These are phyloP conservation scores for Geotrichum macrosporum DNA, from an alignment of 1,139 yeast species.

Conservation along the genomic window DNA sequence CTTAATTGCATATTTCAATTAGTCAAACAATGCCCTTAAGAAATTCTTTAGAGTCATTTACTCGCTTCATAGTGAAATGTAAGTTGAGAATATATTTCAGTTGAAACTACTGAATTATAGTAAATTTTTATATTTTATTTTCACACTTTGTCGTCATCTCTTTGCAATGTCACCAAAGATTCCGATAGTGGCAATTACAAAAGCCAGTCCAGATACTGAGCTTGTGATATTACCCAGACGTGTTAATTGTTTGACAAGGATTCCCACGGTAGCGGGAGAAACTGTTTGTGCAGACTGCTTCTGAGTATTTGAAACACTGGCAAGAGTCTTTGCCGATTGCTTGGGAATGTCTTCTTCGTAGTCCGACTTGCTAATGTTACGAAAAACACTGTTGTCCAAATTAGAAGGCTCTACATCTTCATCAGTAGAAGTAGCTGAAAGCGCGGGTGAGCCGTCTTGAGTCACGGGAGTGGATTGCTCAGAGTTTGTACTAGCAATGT, in stretches of 20 bases:
- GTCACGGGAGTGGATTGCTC: constrained; percentile 5
- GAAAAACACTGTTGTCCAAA: constrained; percentile 31
- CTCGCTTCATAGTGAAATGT: too few species aligned
- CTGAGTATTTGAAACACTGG: neutral
- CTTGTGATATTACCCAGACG: constrained; percentile 21
- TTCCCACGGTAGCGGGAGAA: constrained; percentile 3
- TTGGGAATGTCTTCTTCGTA: constrained; percentile 12
- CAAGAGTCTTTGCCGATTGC: neutral
- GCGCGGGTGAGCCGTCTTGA: neutral
- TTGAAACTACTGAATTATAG: too few species aligned
- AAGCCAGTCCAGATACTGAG: constrained; percentile 27
- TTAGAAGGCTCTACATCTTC: constrained; percentile 25
- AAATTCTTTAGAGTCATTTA: too few species aligned
- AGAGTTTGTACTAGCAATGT: neutral
- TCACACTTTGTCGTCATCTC: too few species aligned
- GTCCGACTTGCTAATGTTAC: constrained; percentile 17
- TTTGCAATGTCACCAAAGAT: constrained; percentile 32
- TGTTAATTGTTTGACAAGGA: constrained; percentile 3
- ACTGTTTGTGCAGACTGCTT: neutral
- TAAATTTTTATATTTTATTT: too few species aligned
- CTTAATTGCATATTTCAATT: too few species aligned
- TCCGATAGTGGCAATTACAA: constrained; percentile 32
- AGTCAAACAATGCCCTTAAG: too few species aligned
- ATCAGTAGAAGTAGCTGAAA: constrained; percentile 5
- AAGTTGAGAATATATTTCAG: too few species aligned